Conservation (phyloP, 108 stramenopile species). For the Cyclotella cryptica region DNA sequence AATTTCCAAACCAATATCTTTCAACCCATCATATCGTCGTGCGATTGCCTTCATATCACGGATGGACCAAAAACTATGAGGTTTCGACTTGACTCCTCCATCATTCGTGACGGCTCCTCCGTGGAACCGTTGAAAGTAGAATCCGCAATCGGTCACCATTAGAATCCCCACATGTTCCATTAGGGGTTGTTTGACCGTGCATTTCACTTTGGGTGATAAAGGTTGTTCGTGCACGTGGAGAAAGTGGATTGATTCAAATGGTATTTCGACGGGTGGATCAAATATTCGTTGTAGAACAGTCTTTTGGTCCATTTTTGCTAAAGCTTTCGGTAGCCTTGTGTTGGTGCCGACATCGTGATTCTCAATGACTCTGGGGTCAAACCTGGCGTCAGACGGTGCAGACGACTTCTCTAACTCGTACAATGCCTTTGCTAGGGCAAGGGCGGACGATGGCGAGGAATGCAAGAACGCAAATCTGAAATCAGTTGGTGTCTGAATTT, state of each 20-base stretch:
- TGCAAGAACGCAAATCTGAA: constrained; percentile 80
- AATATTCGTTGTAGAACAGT: constrained; percentile 40
- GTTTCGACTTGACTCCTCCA: background rate
- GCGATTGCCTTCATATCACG: constrained; percentile 73
- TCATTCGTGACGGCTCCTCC: background rate
- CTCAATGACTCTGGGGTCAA: background rate
- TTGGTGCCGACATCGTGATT: no score
- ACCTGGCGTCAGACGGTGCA: background rate
- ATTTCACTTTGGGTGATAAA: constrained; percentile 53
- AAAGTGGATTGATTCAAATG: constrained; percentile 73
- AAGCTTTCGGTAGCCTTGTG: no score
- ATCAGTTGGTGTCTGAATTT: constrained; percentile 43
- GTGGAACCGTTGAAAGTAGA: constrained; percentile 77
- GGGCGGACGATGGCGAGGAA: constrained; percentile 63
- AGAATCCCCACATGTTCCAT: constrained; percentile 64
- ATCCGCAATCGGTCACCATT: constrained; percentile 65
- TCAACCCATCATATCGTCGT: constrained; percentile 77
- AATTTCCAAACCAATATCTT: constrained; percentile 82
- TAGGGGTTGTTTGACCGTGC: constrained; percentile 59
- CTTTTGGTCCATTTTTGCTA: background rate
- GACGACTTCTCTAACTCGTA: constrained; percentile 39
- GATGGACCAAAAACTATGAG: constrained; percentile 48
- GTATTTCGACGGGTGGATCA: constrained; percentile 65
- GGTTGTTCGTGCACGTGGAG: constrained; percentile 71
- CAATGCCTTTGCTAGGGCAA: constrained; percentile 60